Evolutionary conservation across 345 rosid genomes (phyloP).

Genomic region (Rhizophora apiculata): DNA sequence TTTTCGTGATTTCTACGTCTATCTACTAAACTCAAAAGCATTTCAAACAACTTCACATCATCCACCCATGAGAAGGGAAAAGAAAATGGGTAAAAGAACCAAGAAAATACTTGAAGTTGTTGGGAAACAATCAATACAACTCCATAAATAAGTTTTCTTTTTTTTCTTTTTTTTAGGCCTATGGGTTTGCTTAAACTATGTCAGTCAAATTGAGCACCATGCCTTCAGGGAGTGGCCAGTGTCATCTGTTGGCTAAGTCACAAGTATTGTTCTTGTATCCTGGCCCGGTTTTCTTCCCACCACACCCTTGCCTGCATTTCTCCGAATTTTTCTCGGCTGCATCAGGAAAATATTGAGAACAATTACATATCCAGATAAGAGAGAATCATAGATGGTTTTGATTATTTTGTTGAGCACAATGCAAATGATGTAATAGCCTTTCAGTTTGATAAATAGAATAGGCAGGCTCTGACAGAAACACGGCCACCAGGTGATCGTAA

Average conservation of each 20-base stretch:
- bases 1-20: not conserved
- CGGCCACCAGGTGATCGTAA: no score
- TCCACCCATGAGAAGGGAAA: slow-evolving; percentile 4
- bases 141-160: not conserved
- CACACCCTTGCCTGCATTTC: slow-evolving; percentile 85
- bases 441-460: no score
- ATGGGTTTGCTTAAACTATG: slow-evolving; percentile 9
- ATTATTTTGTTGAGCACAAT: not conserved
- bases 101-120: not conserved
- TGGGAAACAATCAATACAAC: no score
- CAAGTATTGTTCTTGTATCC: slow-evolving; percentile 90
- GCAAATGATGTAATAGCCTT: no score
- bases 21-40: slow-evolving; percentile 16
- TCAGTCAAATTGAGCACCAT: slow-evolving; percentile 5
- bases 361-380: not conserved
- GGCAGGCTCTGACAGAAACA: no score
- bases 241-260: slow-evolving; percentile 32
- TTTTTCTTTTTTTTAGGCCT: slow-evolving; percentile 4
- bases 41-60: slow-evolving; percentile 10
- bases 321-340: slow-evolving; percentile 91
- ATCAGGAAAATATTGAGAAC: slow-evolving; percentile 10
- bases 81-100: not conserved
- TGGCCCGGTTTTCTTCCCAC: slow-evolving; percentile 95
- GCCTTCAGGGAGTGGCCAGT: slow-evolving; percentile 8
- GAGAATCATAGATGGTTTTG: not conserved